Evolutionary conservation across 768 basidiomycete species (phyloP), one percentile per base, ranked within the genome.

Genomic region (Psilocybe subaeruginosa): DNA sequence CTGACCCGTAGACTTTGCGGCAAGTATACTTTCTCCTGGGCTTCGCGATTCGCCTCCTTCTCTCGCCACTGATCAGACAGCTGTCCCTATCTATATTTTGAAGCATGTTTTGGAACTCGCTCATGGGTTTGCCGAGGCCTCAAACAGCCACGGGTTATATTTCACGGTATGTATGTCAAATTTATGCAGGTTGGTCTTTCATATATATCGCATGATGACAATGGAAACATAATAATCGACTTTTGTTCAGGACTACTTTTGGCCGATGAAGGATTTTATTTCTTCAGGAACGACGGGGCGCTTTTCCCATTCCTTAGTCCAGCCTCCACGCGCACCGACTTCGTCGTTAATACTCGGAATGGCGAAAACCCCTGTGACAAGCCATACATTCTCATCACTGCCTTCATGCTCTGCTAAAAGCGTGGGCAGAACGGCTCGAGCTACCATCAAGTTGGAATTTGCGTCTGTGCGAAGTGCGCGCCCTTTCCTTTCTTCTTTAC

Each of bases 401-500:
- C 71, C 67, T 16, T 71, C 69, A 59, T 86, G 80, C 45, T 80
- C 76, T 2, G 78, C 85, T 53, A 83, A 62, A 48, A 91, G 78
- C 43, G 87, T 88, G 4, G 89, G 89, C 59, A 91, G 70, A n/a
- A 89, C 81, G 37, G 89, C 86, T 19, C 89, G 77, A 2, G 89
- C 79, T 35, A 83, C 84, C 63, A 91, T 82, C 68, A 91, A 71
- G 69, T 90, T 91, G 35, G 88, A 81, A 72, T 92, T 91, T 35
- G 90, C 85, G 69, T 92, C 90, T 29, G 84, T 85, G 45, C 88
- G 78, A 12, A 90, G 69, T n/a, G 85, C 83, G 56, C 68, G 65
- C 2, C 77, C 79, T 51, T 61, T 68, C 48, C 78, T 70, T 50
- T 62, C 59, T 35, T 53, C 51, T 19, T 48, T 53, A 16, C 29